Conservation (phyloP, 306 rosid genomes). For the Cucumis melo region DNA sequence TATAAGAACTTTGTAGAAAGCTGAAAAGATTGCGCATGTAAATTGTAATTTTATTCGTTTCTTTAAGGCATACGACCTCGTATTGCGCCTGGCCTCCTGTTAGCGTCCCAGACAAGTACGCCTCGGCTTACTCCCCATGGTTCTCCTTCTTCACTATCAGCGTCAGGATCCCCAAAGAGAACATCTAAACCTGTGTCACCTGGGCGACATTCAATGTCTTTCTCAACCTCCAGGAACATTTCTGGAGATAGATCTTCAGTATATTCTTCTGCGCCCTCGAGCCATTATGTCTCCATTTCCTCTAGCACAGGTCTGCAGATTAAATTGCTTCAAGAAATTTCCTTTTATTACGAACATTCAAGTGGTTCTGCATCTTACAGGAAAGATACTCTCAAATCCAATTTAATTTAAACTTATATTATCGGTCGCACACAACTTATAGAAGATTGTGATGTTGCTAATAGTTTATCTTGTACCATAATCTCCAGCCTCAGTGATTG, state of each 20-base stretch:
- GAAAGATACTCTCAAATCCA: background rate
- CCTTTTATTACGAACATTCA: background rate
- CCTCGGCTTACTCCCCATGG: slow-evolving; percentile 66
- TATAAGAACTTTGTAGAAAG: background rate
- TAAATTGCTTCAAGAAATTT: slow-evolving; percentile 24
- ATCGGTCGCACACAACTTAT: background rate
- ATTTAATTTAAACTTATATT: background rate
- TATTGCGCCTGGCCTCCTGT: slow-evolving; percentile 36
- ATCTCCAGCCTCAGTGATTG: background rate
- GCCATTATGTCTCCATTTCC: slow-evolving; percentile 30
- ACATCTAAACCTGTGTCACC: slow-evolving; percentile 66
- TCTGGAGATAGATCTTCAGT: slow-evolving; percentile 7
- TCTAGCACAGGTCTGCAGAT: slow-evolving; percentile 38
- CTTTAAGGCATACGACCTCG: slow-evolving; percentile 31
- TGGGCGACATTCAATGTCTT: slow-evolving; percentile 51
- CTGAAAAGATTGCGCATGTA: background rate
- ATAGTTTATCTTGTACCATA: background rate
- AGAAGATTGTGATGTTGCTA: background rate
- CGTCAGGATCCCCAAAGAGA: slow-evolving; percentile 60
- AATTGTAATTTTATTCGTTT: background rate
- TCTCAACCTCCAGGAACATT: slow-evolving; percentile 48
- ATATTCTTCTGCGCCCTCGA: slow-evolving; percentile 21
- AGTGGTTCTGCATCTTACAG: background rate
- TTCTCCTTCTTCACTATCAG: slow-evolving; percentile 62
- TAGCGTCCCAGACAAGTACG: slow-evolving; percentile 59